These are phyloP conservation scores for Volvox carteri DNA, from an alignment of 163 green algal species.

Conservation along the genomic window DNA sequence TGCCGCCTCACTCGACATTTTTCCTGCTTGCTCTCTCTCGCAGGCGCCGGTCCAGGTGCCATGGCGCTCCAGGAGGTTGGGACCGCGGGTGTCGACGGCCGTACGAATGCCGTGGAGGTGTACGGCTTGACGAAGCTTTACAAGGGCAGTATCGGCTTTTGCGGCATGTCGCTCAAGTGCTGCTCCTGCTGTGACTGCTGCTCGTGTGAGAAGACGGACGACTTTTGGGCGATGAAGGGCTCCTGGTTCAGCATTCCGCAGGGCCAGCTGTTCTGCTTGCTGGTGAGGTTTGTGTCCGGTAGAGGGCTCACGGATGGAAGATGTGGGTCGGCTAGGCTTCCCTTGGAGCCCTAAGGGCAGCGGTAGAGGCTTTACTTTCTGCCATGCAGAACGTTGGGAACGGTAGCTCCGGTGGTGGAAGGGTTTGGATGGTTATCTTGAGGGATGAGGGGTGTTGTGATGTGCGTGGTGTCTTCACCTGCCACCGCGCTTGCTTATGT, in stretches of 20 bases:
- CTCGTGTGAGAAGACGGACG: slow-evolving; percentile 50
- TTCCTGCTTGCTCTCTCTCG: too few species aligned
- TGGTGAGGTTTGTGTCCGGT: slow-evolving; percentile 88
- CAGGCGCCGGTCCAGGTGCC: slow-evolving; percentile 29
- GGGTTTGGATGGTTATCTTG: too few species aligned
- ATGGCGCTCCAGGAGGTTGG: slow-evolving; percentile 25
- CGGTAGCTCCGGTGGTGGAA: too few species aligned
- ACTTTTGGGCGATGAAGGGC: slow-evolving; percentile 89
- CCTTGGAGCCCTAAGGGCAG: too few species aligned
- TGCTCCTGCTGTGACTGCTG: slow-evolving; percentile 59
- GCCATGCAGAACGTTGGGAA: too few species aligned
- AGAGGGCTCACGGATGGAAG: background rate
- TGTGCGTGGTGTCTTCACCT: too few species aligned
- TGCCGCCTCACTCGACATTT: too few species aligned
- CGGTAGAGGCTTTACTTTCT: too few species aligned
- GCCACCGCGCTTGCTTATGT: too few species aligned
- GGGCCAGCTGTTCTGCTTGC: slow-evolving; percentile 91
- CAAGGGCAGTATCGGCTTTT: slow-evolving; percentile 53
- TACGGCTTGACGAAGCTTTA: slow-evolving; percentile 91
- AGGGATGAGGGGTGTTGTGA: too few species aligned
- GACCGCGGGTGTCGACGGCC: background rate
- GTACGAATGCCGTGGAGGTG: slow-evolving; percentile 85
- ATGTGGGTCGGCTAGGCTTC: background rate
- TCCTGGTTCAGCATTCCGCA: slow-evolving; percentile 88
- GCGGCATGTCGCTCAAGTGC: slow-evolving; percentile 43